Conservation (phyloP, 306 rosid genomes). For the Psophocarpus tetragonolobus region DNA sequence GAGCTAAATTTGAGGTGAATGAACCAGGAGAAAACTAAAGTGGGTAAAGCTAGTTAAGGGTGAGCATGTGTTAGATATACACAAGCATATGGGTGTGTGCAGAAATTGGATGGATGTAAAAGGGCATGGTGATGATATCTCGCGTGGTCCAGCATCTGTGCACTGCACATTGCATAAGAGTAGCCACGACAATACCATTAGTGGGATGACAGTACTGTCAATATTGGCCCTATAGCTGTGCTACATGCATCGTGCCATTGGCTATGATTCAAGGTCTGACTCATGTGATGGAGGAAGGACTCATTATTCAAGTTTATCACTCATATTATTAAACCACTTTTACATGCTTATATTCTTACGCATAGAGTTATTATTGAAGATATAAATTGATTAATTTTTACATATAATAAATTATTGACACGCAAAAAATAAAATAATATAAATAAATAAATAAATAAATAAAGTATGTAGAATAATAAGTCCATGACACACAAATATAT, state of each 20-base stretch:
- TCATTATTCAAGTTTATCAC: background rate
- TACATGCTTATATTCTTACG: too few relatives aligned
- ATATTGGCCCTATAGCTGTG: background rate
- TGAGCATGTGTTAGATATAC: background rate
- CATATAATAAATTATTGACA: too few relatives aligned
- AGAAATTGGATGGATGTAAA: background rate
- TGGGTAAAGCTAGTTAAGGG: background rate
- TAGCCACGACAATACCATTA: background rate
- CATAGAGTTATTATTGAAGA: too few relatives aligned
- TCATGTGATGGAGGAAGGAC: background rate
- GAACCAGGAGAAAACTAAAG: background rate
- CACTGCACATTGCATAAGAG: background rate
- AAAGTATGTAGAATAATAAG: too few relatives aligned
- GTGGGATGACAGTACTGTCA: background rate
- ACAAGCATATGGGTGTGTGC: background rate
- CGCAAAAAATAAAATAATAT: too few relatives aligned
- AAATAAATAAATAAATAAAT: too few relatives aligned
- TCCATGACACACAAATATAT: too few relatives aligned
- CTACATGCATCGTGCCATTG: background rate
- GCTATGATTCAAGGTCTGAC: background rate
- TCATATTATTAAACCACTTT: background rate
- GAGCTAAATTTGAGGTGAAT: background rate
- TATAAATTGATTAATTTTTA: too few relatives aligned
- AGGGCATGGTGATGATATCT: background rate
- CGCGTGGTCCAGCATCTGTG: background rate